Base-by-base conservation (phyloP, 371 early-diverging fungal genomes). In the Mucor ambiguus region DNA sequence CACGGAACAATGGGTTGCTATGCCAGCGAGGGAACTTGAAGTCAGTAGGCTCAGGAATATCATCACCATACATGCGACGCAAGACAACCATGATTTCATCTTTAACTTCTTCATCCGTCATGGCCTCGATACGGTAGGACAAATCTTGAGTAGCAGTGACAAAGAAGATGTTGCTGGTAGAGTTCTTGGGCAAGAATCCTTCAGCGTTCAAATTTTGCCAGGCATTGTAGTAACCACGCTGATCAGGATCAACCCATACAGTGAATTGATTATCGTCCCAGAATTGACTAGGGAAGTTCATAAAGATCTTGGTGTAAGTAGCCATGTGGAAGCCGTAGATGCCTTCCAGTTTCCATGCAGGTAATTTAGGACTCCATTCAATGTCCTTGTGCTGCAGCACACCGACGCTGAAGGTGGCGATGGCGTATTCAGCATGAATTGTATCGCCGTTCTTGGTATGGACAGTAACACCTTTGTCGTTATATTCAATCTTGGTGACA, bases 311-410 rank as follows among this genome's bases (percentile, higher is more conserved):
- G 60, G 77, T 74, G 44, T 83, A 83, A 11, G 83, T 83, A 20
- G 83, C 83, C 80, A 83, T 80, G 35, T 83, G 75, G 63, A 83
- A 83, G 4, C 73, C 77, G 58, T 67, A 75, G 28, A 83, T 52
- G 28, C 80, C 83, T 61, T 80, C 80, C 18, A 67, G 38, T 38
- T 83, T 83, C 83, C 83, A 83, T 2, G 61, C 73, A 33, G 83
- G 83, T 3, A 83, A 37, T 2, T 29, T 49, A 3, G 83, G 83
- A 4, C 60, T 62, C 77, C 78, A 83, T 63, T 75, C 52, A 48
- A 83, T 67, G 54, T 80, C 83, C 11, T 68, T 28, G 64, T 77
- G 64, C 33, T 83, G 73, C 33, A 83, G 66, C 0, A 83, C 83
- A 62, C 83, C 83, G 4, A 83, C 38, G 14, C 79, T 77, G 58